Evolutionary conservation across 176 grass and related monocot genomes (phyloP), one percentile per base, ranked within the genome.

Genomic region (Hyparrhenia diplandra): DNA sequence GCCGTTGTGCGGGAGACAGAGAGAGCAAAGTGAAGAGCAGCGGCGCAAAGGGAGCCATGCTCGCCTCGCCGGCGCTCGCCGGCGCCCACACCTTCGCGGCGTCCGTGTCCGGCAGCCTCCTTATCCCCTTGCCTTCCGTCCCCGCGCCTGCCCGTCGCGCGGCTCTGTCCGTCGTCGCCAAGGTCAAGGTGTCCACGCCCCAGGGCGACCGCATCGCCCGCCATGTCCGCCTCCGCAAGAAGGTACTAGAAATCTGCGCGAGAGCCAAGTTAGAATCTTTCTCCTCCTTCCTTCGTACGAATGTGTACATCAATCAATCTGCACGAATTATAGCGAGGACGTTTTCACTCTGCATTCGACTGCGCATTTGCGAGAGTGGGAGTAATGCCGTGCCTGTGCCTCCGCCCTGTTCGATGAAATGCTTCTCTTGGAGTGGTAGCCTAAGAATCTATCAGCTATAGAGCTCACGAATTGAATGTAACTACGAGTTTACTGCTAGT

Each of bases 191-290:
- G 66, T 65, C 71, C 71, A 94, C 88, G 73, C 74, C 90, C 65
- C 88, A 91, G 74, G 92, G 79, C 60, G 85, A 94, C 80, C 92
- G 85, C 81, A 85, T 81, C 67, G 75, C 81, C 10, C 95, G 95
- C 80, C 95, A 98, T 51, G 86, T 79, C 59, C 84, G 92, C 78
- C 65, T 94, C 86, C 95, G 92, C 47, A 98, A 92, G 92, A 98
- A 98, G 92, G 95, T 91, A n/a, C n/a, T n/a, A 68, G 25, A 8
- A 29, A 17, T 7, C 23, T 27, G 4, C 40, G 25, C 5, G 5
- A 37, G 17, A 0, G 5, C 4, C 20, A 23, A 14, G 17, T 9
- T 18, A 29, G 1, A 10, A 3, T 55, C n/a, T 28, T n/a, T 1
- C 2, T 36, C 54, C 17, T 60, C 5, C 37, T 47, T 74, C n/a